Evolutionary conservation across 2,329 filamentous ascomycete genomes (phyloP).

Genomic region (Exophiala sp.): DNA sequence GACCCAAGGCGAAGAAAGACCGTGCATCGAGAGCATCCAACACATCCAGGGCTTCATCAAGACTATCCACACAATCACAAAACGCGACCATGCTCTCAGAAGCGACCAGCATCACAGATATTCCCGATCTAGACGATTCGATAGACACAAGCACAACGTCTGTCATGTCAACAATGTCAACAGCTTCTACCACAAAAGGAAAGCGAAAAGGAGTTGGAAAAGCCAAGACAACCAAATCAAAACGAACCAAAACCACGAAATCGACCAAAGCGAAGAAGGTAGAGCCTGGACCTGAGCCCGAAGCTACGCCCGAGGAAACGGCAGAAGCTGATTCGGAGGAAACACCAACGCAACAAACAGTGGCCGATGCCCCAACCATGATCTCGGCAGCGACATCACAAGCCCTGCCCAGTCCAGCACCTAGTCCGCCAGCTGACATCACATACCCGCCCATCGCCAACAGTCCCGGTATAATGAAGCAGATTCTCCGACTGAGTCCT

Average conservation of each 20-base stretch:
- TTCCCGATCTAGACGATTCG: slow-evolving; percentile 46
- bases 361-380: slow-evolving; percentile 16
- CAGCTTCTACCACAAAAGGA: slow-evolving; percentile 44
- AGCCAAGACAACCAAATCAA: slow-evolving; percentile 36
- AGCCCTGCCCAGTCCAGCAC: not conserved
- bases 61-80: slow-evolving; percentile 54
- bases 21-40: slow-evolving; percentile 36
- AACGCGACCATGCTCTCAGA: slow-evolving; percentile 43
- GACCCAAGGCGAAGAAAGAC: slow-evolving; percentile 52
- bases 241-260: slow-evolving; percentile 29
- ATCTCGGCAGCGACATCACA: slow-evolving; percentile 41
- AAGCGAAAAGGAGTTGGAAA: slow-evolving; percentile 41
- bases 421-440: slow-evolving; percentile 9
- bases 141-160: slow-evolving; percentile 58
- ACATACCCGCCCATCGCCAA: slow-evolving; percentile 17
- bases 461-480: slow-evolving; percentile 11
- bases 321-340: not conserved
- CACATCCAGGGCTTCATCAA: slow-evolving; percentile 63
- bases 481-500: slow-evolving; percentile 12
- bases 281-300: slow-evolving; percentile 36
- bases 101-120: slow-evolving; percentile 30
- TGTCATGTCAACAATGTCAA: slow-evolving; percentile 35
- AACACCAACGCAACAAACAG: not conserved
- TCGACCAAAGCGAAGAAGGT: slow-evolving; percentile 23
- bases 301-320: slow-evolving; percentile 8